Evolutionary conservation across 139 green algal species (phyloP).

Genomic region (Closterium sp.): DNA sequence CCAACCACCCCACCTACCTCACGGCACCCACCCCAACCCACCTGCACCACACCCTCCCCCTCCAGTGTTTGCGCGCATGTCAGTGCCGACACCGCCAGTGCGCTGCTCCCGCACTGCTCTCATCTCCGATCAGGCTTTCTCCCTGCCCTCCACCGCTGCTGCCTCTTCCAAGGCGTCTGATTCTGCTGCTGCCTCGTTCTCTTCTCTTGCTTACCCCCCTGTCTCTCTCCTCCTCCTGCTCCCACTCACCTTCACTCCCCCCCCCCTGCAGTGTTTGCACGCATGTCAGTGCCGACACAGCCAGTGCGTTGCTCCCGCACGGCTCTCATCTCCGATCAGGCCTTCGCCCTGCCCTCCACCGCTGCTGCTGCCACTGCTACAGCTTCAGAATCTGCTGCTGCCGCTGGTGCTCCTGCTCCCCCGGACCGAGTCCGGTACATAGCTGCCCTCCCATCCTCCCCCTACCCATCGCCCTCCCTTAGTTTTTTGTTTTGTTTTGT

Average conservation of each 20-base stretch:
- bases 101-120: slow-evolving; percentile 39
- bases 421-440: neutral
- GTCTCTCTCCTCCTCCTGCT: neutral
- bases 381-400: neutral
- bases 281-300: slow-evolving; percentile 41
- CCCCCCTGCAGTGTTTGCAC: slow-evolving; percentile 22
- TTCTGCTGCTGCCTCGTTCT: neutral
- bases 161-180: neutral
- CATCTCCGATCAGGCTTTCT: slow-evolving; percentile 15
- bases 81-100: slow-evolving; percentile 24
- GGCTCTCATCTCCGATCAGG: slow-evolving; percentile 32
- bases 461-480: neutral
- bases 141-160: neutral
- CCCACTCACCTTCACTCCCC: neutral
- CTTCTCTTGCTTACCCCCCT: neutral
- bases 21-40: no score
- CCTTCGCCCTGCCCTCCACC: neutral
- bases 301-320: slow-evolving; percentile 32
- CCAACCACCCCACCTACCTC: no score
- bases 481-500: neutral
- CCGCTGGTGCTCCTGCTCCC: neutral
- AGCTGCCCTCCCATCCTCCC: neutral
- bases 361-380: neutral
- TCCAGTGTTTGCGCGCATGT: slow-evolving; percentile 44
- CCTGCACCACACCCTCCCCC: no score